Evolutionary conservation across 2,329 filamentous ascomycete genomes (phyloP).

Genomic region (Parastagonospora avenae): DNA sequence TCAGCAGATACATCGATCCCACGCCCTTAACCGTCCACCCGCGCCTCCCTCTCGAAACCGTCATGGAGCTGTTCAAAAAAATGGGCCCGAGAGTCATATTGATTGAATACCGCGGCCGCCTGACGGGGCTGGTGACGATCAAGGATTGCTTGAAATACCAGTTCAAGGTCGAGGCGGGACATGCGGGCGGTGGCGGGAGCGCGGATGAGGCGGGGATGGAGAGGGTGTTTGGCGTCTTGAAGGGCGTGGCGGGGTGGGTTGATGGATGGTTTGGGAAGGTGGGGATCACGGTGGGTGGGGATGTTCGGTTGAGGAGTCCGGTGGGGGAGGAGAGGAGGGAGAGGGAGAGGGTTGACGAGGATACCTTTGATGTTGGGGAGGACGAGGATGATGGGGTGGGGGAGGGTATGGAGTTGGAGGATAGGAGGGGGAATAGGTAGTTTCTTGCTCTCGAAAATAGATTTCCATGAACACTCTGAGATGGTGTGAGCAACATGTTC

Average conservation of each 20-base stretch:
- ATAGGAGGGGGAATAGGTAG: conserved; percentile 15
- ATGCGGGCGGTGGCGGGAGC: conserved; percentile 50
- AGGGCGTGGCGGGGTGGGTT: conserved; percentile 21
- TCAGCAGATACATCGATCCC: conserved; percentile 84
- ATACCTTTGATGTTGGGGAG: conserved; percentile 13
- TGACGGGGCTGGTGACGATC: conserved; percentile 87
- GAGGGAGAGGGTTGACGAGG: conserved; percentile 4
- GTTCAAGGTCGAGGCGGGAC: conserved; percentile 92
- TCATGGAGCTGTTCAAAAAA: conserved; percentile 98
- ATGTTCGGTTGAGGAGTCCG: conserved; percentile 36
- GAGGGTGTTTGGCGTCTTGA: conserved; percentile 28
- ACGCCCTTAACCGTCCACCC: conserved; percentile 92
- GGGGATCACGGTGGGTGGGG: conserved; percentile 18
- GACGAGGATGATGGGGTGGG: conserved; percentile 10
- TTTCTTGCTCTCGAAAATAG: not conserved
- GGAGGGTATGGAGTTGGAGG: conserved; percentile 27
- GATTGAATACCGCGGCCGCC: conserved; percentile 83
- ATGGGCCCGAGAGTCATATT: conserved; percentile 93
- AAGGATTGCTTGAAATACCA: conserved; percentile 98
- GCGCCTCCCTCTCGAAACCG: conserved; percentile 87
- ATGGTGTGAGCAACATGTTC: no score
- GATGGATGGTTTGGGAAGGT: conserved; percentile 22
- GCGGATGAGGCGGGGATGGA: conserved; percentile 39
- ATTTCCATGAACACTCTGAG: no score
- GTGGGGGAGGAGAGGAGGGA: conserved; percentile 4